Evolutionary conservation across 441 rosid species (phyloP).

Genomic region (Mallotus japonicus): DNA sequence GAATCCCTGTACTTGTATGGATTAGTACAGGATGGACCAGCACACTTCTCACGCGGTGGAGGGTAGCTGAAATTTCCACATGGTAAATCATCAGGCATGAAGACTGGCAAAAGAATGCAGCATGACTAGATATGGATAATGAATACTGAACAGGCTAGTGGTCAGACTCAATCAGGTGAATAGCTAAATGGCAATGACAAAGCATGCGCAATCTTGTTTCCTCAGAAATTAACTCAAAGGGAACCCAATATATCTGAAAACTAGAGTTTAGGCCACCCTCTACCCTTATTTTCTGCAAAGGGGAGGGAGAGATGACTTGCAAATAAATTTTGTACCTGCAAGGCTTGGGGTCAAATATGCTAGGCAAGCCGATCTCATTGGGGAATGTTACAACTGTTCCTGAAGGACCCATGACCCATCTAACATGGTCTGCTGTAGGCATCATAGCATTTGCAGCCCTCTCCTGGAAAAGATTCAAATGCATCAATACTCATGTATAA

Average conservation of each 20-base stretch:
- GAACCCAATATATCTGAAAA: too few species aligned
- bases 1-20: conserved; percentile 88
- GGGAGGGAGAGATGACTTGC: too few species aligned
- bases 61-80: conserved; percentile 61
- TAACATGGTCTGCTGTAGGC: conserved; percentile 47
- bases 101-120: neutral
- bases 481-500: neutral
- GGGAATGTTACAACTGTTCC: conserved; percentile 89
- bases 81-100: neutral
- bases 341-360: conserved; percentile 62
- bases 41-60: conserved; percentile 88
- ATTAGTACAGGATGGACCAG: conserved; percentile 72
- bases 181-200: neutral
- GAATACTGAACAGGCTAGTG: neutral
- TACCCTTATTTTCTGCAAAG: too few species aligned
- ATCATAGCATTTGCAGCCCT: conserved; percentile 59
- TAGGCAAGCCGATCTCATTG: conserved; percentile 64
- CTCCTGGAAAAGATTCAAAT: conserved; percentile 44
- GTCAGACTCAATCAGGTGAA: neutral
- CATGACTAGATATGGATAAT: neutral
- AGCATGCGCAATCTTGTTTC: neutral
- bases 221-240: neutral
- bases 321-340: conserved; percentile 35
- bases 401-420: conserved; percentile 70
- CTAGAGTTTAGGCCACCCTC: too few species aligned